phyloP scores from a whole-genome alignment of 495 filamentous ascomycete species.

The Evernia prunastri region DNA sequence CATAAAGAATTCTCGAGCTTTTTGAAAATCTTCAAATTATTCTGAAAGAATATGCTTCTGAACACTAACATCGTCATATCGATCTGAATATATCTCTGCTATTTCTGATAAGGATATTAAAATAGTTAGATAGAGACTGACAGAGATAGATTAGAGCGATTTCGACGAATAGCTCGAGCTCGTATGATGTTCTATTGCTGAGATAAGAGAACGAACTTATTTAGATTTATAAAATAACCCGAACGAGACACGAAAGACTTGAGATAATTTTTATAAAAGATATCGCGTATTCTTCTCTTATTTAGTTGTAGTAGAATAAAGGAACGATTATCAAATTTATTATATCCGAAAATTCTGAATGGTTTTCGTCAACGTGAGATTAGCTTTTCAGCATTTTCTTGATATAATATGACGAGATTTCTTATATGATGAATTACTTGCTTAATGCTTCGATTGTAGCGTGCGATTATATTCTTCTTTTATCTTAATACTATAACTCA shows the following conservation, averaged over 20 bases:
- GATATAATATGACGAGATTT: neutral
- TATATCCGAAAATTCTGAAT: neutral
- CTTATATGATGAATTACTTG: neutral
- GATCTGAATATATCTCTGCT: no score
- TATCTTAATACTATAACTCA: neutral
- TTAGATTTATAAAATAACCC: no score
- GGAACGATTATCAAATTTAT: neutral
- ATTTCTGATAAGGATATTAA: no score
- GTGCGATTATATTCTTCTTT: neutral
- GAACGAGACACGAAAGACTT: neutral
- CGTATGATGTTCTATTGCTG: no score
- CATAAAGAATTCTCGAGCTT: no score
- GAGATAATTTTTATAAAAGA: neutral
- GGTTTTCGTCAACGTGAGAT: neutral
- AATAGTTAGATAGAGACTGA: no score
- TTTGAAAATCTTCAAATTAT: no score
- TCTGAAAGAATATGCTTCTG: no score
- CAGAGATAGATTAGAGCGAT: no score
- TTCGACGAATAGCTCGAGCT: no score
- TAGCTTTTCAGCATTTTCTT: neutral
- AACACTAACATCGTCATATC: no score
- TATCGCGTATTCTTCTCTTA: neutral
- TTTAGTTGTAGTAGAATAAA: neutral
- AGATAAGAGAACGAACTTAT: no score
- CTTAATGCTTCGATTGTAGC: neutral